A percentile compares a stretch with the other conserved stretches of the same genome.
phyloP scores from a whole-genome alignment of 2,329 filamentous ascomycete genomes.

The Ascosphaera aggregata region DNA sequence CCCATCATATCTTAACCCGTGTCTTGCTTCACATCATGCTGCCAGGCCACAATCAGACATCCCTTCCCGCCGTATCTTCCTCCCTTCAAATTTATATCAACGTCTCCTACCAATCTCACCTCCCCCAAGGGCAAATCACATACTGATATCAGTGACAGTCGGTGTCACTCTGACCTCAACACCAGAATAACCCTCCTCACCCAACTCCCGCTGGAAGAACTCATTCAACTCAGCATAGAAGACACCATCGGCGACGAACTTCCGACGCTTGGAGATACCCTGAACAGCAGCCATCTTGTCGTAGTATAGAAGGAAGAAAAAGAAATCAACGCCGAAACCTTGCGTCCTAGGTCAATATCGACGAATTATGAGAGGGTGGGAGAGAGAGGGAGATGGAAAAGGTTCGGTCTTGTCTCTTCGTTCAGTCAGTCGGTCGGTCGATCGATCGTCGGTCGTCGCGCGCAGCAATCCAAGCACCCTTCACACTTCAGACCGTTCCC shows the following conservation, averaged over 20 bases:
- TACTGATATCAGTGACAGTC: slow-evolving; percentile 97
- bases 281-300: slow-evolving; percentile 27
- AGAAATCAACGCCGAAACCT: slow-evolving; percentile 3
- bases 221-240: slow-evolving; percentile 99
- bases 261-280: slow-evolving; percentile 28
- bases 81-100: too few relatives aligned
- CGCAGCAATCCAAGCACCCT: too few relatives aligned
- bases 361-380: slow-evolving; percentile 7
- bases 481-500: too few relatives aligned
- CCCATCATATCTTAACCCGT: too few relatives aligned
- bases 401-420: slow-evolving; percentile 17
- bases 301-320: slow-evolving; percentile 13
- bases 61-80: too few relatives aligned
- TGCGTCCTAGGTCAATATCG: slow-evolving; percentile 5
- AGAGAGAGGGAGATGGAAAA: slow-evolving; percentile 20
- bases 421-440: too few relatives aligned
- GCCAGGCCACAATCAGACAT: too few relatives aligned
- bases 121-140: slow-evolving; percentile 10
- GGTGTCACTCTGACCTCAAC: slow-evolving; percentile 99
- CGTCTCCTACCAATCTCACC: background rate
- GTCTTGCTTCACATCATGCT: too few relatives aligned
- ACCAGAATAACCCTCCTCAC: slow-evolving; percentile 99
- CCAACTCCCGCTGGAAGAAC: slow-evolving; percentile 99
- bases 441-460: too few relatives aligned
- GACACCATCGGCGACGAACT: slow-evolving; percentile 94